These are phyloP conservation scores for Macaranga tanarius DNA, from an alignment of 441 rosid species.

Conservation along the genomic window DNA sequence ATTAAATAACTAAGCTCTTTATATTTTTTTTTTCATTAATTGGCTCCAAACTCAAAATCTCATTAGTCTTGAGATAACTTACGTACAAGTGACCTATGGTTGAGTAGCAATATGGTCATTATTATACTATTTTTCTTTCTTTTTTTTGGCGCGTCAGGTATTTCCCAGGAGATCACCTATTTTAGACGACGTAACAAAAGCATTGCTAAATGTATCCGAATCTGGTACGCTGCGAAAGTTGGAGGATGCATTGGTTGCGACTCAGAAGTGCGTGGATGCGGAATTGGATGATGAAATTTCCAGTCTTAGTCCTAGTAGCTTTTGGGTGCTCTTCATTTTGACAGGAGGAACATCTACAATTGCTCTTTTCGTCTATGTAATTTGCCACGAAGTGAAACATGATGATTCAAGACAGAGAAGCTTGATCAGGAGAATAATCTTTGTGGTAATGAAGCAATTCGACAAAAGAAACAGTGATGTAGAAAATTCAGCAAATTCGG, in stretches of 20 bases:
- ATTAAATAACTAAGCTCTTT: too few species aligned
- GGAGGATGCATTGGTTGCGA: background rate
- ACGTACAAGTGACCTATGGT: too few species aligned
- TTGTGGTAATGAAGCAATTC: constrained; percentile 2
- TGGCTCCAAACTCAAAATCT: too few species aligned
- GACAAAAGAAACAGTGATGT: background rate
- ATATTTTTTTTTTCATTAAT: too few species aligned
- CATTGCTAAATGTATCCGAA: constrained; percentile 10
- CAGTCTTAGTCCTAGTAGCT: constrained; percentile 1
- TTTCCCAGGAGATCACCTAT: constrained; percentile 24
- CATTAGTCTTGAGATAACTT: too few species aligned
- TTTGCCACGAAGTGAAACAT: background rate
- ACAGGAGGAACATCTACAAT: constrained; percentile 21
- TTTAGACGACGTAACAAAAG: constrained; percentile 6
- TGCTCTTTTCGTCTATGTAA: constrained; percentile 10
- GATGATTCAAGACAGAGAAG: background rate
- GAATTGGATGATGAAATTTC: background rate
- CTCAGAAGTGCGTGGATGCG: constrained; percentile 1
- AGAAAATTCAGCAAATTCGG: background rate
- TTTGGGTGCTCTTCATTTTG: constrained; percentile 13
- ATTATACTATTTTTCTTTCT: background rate
- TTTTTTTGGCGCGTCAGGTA: constrained; percentile 7
- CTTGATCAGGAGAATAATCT: background rate
- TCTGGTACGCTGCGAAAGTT: constrained; percentile 6
- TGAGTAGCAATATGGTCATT: background rate